Evolutionary conservation across 768 basidiomycete species (phyloP).

Genomic region (Pleurotus tuoliensis): DNA sequence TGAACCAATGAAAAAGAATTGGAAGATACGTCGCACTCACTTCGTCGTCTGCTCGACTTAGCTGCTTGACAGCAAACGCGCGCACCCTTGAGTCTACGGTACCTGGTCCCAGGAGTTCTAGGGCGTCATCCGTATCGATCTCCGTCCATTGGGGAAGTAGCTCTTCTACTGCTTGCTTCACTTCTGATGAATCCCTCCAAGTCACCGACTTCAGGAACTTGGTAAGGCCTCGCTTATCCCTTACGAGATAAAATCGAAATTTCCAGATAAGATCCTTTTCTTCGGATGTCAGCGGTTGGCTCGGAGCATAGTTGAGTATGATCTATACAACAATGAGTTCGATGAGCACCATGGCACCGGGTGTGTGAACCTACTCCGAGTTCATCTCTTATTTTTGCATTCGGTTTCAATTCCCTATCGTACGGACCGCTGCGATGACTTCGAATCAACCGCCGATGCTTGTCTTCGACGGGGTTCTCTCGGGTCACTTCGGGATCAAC

Average conservation of each 20-base stretch:
- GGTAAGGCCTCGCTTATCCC: slow-evolving; percentile 90
- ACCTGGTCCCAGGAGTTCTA: slow-evolving; percentile 89
- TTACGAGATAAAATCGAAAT: slow-evolving; percentile 94
- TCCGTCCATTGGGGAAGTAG: slow-evolving; percentile 95
- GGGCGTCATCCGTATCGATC: slow-evolving; percentile 93
- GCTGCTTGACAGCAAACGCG: slow-evolving; percentile 89
- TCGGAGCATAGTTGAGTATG: slow-evolving; percentile 90
- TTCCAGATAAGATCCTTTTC: slow-evolving; percentile 99
- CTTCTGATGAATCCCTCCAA: slow-evolving; percentile 94
- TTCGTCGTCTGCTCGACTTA: slow-evolving; percentile 91
- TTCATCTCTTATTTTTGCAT: slow-evolving; percentile 92
- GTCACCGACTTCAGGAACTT: slow-evolving; percentile 98
- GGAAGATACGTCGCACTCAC: slow-evolving; percentile 37
- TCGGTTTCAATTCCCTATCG: slow-evolving; percentile 94
- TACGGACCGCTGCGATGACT: slow-evolving; percentile 94
- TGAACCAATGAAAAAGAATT: slow-evolving; percentile 1
- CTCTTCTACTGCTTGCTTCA: slow-evolving; percentile 97
- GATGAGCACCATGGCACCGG: no score
- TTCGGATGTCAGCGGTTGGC: slow-evolving; percentile 77
- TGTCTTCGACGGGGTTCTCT: slow-evolving; percentile 97
- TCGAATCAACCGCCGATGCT: slow-evolving; percentile 89
- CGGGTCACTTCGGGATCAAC: slow-evolving; percentile 87
- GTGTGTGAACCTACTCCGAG: slow-evolving; percentile 59
- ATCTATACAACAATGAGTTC: slow-evolving; percentile 40
- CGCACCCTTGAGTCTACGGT: slow-evolving; percentile 90